Evolutionary conservation across 345 rosid species (phyloP).

Genomic region (Anacardium occidentale): DNA sequence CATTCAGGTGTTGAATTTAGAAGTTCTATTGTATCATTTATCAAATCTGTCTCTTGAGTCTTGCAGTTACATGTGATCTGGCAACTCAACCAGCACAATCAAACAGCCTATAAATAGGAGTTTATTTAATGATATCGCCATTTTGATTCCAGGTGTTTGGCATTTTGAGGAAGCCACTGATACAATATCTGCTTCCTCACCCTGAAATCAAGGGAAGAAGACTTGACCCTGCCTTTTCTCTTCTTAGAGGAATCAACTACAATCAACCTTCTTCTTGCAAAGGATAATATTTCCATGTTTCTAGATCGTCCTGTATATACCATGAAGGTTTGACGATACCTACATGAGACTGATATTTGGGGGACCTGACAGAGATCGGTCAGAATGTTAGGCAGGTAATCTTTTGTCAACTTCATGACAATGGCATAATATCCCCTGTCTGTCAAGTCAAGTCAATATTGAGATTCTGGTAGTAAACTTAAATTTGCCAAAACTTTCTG

Average conservation of each 20-base stretch:
- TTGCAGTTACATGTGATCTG: no score
- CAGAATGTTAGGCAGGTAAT: slow-evolving; percentile 41
- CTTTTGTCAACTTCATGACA: neutral
- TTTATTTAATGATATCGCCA: neutral
- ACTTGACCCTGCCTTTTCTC: slow-evolving; percentile 57
- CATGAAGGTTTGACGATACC: slow-evolving; percentile 64
- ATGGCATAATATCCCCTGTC: neutral
- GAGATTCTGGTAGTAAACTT: neutral
- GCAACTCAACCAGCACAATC: neutral
- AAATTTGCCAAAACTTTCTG: neutral
- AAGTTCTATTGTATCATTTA: no score
- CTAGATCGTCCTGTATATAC: slow-evolving; percentile 78
- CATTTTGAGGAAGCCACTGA: slow-evolving; percentile 77
- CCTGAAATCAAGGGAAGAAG: slow-evolving; percentile 46
- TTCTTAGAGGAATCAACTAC: slow-evolving; percentile 65
- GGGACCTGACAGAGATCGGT: slow-evolving; percentile 44
- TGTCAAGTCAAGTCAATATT: neutral
- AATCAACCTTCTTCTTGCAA: slow-evolving; percentile 65
- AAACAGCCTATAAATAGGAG: neutral
- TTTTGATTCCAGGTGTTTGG: slow-evolving; percentile 67
- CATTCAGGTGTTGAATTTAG: neutral
- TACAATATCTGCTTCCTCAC: slow-evolving; percentile 50
- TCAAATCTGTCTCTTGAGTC: no score
- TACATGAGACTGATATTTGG: slow-evolving; percentile 93
- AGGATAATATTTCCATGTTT: slow-evolving; percentile 66